Evolutionary conservation across 1,284 basidiomycete species (phyloP), one percentile per base, ranked within the genome.

Genomic region (Ustilago hordei): DNA sequence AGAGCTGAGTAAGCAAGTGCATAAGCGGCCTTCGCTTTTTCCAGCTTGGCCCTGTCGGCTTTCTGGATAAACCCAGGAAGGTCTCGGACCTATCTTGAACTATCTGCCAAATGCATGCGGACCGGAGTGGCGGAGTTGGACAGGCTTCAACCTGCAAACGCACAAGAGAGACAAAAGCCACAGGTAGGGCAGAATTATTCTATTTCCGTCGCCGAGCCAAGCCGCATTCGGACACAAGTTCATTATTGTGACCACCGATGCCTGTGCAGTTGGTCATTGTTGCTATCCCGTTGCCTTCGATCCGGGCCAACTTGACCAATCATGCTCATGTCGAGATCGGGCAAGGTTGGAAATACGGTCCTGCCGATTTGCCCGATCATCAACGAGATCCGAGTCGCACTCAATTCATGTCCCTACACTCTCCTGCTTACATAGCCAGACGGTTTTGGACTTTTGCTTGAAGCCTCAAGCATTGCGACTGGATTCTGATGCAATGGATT

Each of bases 61-160:
- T 23, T 3, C 23, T 23, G 23, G 23, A 23, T 23, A 23, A 23
- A 23, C 23, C 23, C 23, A 23, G 23, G 23, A 23, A 23, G 2
- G 23, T 23, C 3, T 23, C 23, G 2, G 23, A 23, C 2, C 2
- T 23, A 23, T 23, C 23, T 41, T 3, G 6, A 31, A 12, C 32
- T 32, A 62, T 55, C 50, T 61, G 28, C 52, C 23, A 50, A n/a
- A 53, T 65, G 63, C 63, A 65, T 65, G 63, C 63, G 55, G 12
- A 19, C 45, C 63, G 63, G 63, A 47, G 36, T n/a, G 48, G 56
- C 63, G 63, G 63, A 59, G 63, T 65, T 65, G 36, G 61, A 56
- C 60, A 61, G 38, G 36, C 3, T 5, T 41, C 39, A 41, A 41
- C 39, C 39, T 2, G 39, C 45, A 28, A 7, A 35, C 32, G 35